Evolutionary conservation across 108 stramenopile genomes (phyloP).

Genomic region (Fragilariopsis cylindrus): DNA sequence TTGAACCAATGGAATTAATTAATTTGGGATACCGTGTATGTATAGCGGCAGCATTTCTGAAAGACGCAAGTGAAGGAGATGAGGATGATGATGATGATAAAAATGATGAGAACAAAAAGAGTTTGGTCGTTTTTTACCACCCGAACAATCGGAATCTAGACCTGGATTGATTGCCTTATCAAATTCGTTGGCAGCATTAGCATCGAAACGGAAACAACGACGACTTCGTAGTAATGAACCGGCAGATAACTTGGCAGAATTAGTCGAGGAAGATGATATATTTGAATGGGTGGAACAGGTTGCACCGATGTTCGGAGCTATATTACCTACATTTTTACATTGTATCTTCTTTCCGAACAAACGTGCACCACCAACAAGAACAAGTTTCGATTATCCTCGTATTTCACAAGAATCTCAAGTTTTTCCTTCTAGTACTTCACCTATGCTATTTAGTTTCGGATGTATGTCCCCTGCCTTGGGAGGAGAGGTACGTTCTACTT

Average conservation of each 20-base stretch:
- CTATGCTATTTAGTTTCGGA: constrained; percentile 55
- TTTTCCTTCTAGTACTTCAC: constrained; percentile 30
- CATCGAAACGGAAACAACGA: constrained; percentile 25
- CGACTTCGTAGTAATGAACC: constrained; percentile 1
- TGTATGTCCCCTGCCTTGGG: constrained; percentile 54
- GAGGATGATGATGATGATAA: constrained; percentile 27
- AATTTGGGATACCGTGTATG: constrained; percentile 40
- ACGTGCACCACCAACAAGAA: constrained; percentile 50
- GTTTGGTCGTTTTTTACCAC: constrained; percentile 25
- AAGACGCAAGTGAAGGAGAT: constrained; percentile 10
- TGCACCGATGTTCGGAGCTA: constrained; percentile 63
- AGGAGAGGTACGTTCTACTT: constrained; percentile 38
- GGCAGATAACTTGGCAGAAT: neutral
- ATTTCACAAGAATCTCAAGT: constrained; percentile 41
- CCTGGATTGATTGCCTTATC: constrained; percentile 30
- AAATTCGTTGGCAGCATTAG: constrained; percentile 31
- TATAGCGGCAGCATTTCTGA: constrained; percentile 42
- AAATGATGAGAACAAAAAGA: constrained; percentile 12
- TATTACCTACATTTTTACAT: constrained; percentile 70
- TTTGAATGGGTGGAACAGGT: constrained; percentile 70
- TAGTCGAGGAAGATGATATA: constrained; percentile 55
- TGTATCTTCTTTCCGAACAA: constrained; percentile 56
- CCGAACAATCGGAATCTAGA: neutral
- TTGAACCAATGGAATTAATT: constrained; percentile 38
- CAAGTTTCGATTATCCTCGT: constrained; percentile 56